Evolutionary conservation across 2,329 filamentous ascomycete genomes (phyloP), one percentile per base, ranked within the genome.

Genomic region (Colletotrichum higginsianum): DNA sequence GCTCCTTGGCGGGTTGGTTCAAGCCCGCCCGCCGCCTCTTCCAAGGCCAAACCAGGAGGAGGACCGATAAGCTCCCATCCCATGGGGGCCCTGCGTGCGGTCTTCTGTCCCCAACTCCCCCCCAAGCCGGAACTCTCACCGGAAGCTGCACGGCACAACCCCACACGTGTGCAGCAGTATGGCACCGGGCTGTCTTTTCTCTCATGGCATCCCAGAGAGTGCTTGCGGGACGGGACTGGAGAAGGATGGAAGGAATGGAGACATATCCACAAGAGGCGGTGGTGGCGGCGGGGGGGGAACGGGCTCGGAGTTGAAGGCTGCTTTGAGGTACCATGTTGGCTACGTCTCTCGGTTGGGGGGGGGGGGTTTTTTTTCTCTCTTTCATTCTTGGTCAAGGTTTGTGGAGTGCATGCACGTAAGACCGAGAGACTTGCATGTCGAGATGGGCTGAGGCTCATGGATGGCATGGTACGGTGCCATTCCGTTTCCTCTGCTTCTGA

Each of bases 361-460:
- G 26, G 2, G 23, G n/a, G n/a, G n/a, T n/a, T n/a, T 26, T 26
- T 30, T 30, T 30, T 6, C 5, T 16, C 15, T 12, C 15, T 15
- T 23, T 52, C 26, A 30, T 52, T 26, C 40, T 42, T 44, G 60
- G 6, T 15, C 16, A 5, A 23, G 47, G 38, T 8, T 52, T 30
- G 30, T 62, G 30, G 60, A 62, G 60, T 52, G 5, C 60, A 49
- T 52, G 60, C 57, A 61, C 44, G 44, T 49, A 58, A 62, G 63
- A 49, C 57, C 26, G 44, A 62, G 66, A 60, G 46, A 49, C 49
- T 26, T 52, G 56, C 57, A 55, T 56, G 35, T 55, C 11, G 38
- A 57, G 42, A 62, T 67, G 67, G 64, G 57, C 64, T 40, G 57
- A 57, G 57, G 56, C 49, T 47, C 35, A 49, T 7, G 52, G 53